A percentile compares a stretch with the other conserved stretches of the same genome.
These are phyloP conservation scores for Carex pumila DNA, from an alignment of 176 grass and related monocot genomes.

Conservation along the genomic window DNA sequence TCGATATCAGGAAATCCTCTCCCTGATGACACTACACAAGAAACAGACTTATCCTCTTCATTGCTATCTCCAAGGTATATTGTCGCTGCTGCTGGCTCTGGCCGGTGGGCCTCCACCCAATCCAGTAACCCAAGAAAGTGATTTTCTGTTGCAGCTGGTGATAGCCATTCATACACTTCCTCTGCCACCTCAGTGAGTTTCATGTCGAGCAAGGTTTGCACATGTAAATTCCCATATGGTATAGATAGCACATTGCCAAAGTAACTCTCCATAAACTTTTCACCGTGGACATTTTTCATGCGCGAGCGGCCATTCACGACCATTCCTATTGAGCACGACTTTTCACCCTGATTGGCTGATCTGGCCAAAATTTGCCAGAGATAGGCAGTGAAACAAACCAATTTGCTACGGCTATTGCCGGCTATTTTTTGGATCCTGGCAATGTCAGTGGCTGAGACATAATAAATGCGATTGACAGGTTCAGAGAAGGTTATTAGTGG, in stretches of 20 bases:
- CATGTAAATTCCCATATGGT: conserved; percentile 24
- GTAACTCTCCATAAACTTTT: conserved; percentile 34
- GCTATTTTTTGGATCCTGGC: conserved; percentile 27
- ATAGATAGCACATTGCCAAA: conserved; percentile 62
- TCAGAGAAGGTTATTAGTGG: not conserved
- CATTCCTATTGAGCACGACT: conserved; percentile 42
- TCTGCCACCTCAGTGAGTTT: conserved; percentile 39
- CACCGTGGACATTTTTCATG: conserved; percentile 8
- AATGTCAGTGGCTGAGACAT: conserved; percentile 32
- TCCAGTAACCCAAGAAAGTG: conserved; percentile 51
- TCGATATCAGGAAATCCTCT: conserved; percentile 44
- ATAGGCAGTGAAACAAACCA: conserved; percentile 57
- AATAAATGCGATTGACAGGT: conserved; percentile 41
- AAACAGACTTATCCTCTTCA: not conserved
- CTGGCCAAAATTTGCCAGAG: conserved; percentile 53
- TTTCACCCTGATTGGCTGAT: not conserved
- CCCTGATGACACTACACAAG: conserved; percentile 54
- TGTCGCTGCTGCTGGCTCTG: conserved; percentile 27
- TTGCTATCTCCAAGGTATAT: conserved; percentile 30
- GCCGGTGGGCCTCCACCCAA: conserved; percentile 51
- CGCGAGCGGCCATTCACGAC: conserved; percentile 53
- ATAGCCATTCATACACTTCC: conserved; percentile 47
- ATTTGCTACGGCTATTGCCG: conserved; percentile 29
- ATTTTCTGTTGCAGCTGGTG: conserved; percentile 29
- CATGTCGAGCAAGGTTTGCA: conserved; percentile 14